phyloP scores from a whole-genome alignment of 768 basidiomycete genomes.

The Leccinum fibrillosum region DNA sequence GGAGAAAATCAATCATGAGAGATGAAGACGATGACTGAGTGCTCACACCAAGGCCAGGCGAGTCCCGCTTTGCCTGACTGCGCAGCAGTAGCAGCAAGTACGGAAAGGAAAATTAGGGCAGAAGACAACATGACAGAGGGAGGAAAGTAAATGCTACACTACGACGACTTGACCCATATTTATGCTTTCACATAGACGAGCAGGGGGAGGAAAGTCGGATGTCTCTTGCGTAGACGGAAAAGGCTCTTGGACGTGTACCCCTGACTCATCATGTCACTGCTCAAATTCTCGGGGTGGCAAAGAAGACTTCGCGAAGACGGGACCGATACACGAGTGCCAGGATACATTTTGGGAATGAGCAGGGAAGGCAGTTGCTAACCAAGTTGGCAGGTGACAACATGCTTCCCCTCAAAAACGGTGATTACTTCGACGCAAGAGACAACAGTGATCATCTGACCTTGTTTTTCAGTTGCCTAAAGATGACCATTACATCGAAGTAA shows the following conservation, averaged over 20 bases:
- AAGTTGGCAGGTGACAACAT: not conserved
- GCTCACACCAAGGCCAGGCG: constrained; percentile 35
- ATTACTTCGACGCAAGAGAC: not conserved
- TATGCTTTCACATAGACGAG: not conserved
- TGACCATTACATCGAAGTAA: not conserved
- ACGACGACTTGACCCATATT: not conserved
- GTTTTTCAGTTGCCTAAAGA: not conserved
- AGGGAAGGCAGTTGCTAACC: not conserved
- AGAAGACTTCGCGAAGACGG: not conserved
- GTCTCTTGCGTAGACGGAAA: not conserved
- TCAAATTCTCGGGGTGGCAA: not conserved
- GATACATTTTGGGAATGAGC: not conserved
- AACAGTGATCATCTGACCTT: not conserved
- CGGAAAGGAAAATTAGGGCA: constrained; percentile 14
- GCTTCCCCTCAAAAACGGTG: not conserved
- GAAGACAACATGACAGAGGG: constrained; percentile 19
- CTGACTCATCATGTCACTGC: not conserved
- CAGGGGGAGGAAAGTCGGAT: not conserved
- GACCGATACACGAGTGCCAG: not conserved
- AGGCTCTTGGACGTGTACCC: not conserved
- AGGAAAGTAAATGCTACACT: not conserved
- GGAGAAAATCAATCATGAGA: not conserved
- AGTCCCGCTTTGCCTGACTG: constrained; percentile 38
- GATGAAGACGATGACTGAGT: not conserved
- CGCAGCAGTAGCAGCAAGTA: constrained; percentile 17